Base-by-base conservation (phyloP, 164 flowering plant species). In the Amborella trichopoda region DNA sequence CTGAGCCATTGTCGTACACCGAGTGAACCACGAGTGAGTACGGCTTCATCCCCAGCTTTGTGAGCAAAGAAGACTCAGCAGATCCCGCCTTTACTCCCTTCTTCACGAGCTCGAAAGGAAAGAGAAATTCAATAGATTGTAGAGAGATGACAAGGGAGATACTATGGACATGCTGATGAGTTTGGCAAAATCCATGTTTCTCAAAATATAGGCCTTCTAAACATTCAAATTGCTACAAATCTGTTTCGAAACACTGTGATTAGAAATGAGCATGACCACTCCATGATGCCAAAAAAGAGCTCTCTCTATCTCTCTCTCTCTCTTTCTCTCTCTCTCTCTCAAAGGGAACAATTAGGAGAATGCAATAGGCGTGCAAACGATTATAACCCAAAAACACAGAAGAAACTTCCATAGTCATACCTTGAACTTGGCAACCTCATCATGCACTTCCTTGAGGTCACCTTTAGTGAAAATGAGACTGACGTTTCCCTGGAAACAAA, bases 1-100 rank as follows among this genome's bases (percentile, higher is more conserved):
- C 56, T 2, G 56, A 42, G n/a, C 56, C 56, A 53, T 53, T 43
- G 25, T 53, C 56, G 23, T 53, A 43, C 20, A 43, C 48, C 17
- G 54, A 50, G 0, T 37, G 45, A 1, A 50, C 44, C n/a, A 24
- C 54, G 16, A 50, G 54, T 3, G 44, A 44, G 27, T 50, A 50
- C 1, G 54, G 54, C 45, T 44, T 38, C 26, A 50, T 50, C 2
- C 54, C 54, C 13, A 50, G 44, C 33, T 50, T 50, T 18, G 44
- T 22, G 5, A 50, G 42, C 45, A 50, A 18, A 10, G 54, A 44
- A 5, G 54, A 44, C 19, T 50, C 54, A 9, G 54, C 37, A 2
- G 54, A 50, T 4, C 54, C 54, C 45, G 39, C 54, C 18, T 50
- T 50, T 9, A 37, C 54, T 0, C 54, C 54, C 19, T 50, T 50